These are phyloP conservation scores for Stagonosporopsis cucurbitacearum DNA, from an alignment of 2,329 filamentous ascomycete species.

Conservation along the genomic window DNA sequence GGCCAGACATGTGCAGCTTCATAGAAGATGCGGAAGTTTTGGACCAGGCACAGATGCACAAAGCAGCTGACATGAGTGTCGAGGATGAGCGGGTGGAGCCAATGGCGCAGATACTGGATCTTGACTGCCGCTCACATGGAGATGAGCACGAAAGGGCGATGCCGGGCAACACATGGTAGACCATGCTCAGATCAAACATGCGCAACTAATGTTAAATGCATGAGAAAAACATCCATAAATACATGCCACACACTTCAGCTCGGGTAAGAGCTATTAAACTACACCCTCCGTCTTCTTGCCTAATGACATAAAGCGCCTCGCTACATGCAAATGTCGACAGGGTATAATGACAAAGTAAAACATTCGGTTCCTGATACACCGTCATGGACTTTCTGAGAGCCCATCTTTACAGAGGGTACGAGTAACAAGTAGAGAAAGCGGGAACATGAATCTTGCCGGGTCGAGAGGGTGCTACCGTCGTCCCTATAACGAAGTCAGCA, in stretches of 20 bases:
- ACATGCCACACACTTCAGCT: neutral
- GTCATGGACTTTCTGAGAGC: neutral
- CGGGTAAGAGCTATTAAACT: neutral
- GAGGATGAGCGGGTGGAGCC: neutral
- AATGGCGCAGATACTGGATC: neutral
- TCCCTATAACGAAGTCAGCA: constrained; percentile 9
- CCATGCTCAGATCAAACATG: neutral
- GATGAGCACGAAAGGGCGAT: neutral
- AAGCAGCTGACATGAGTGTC: neutral
- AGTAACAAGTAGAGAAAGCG: constrained; percentile 11
- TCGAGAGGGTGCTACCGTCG: constrained; percentile 31
- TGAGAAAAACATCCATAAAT: constrained; percentile 6
- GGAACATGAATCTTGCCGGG: constrained; percentile 17
- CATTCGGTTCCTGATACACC: neutral
- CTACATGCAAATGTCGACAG: constrained; percentile 19
- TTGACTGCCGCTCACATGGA: neutral
- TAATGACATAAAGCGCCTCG: constrained; percentile 13
- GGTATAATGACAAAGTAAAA: constrained; percentile 24
- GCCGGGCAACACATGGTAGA: neutral
- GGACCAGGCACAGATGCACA: neutral
- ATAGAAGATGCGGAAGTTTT: neutral
- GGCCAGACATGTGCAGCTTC: neutral
- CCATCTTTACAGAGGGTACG: neutral
- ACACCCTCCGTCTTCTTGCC: neutral
- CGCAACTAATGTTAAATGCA: constrained; percentile 2